Evolutionary conservation across 192 early-diverging fungal species (phyloP).

Genomic region (Coemansia sp.): DNA sequence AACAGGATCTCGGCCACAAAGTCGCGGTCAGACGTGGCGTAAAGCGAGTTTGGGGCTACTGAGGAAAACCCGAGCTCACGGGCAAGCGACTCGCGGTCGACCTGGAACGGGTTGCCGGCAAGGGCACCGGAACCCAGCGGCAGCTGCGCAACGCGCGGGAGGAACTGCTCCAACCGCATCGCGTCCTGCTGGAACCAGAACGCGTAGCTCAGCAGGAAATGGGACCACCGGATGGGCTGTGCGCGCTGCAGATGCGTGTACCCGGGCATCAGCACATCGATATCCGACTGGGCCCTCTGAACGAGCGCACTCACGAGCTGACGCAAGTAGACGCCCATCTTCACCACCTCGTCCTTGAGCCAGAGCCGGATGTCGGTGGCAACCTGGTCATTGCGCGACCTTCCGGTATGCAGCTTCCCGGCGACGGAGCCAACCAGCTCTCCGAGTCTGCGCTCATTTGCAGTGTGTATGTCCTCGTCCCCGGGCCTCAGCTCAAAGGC

Average conservation of each 20-base stretch:
- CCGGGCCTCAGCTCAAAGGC: constrained; percentile 69
- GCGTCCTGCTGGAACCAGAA: constrained; percentile 89
- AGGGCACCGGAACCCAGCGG: constrained; percentile 94
- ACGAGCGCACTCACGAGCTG: constrained; percentile 74
- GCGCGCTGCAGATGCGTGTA: constrained; percentile 99
- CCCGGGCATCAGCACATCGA: constrained; percentile 97
- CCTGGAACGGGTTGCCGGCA: constrained; percentile 95
- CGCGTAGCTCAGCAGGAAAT: constrained; percentile 87
- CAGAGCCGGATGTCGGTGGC: constrained; percentile 97
- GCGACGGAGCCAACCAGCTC: constrained; percentile 90
- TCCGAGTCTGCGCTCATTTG: constrained; percentile 93
- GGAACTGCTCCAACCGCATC: constrained; percentile 76
- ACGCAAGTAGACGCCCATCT: constrained; percentile 68
- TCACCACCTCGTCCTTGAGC: constrained; percentile 77
- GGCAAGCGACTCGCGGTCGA: constrained; percentile 90
- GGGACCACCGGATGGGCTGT: constrained; percentile 98
- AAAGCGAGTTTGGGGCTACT: constrained; percentile 86
- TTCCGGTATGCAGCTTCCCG: constrained; percentile 96
- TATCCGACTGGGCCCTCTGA: constrained; percentile 79
- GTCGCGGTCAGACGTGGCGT: constrained; percentile 92
- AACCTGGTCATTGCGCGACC: constrained; percentile 96
- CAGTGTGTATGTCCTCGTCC: constrained; percentile 99
- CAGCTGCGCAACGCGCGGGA: constrained; percentile 77
- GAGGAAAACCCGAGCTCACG: constrained; percentile 84
- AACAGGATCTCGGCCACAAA: constrained; percentile 97